phyloP scores from a whole-genome alignment of 306 rosid genomes.

The Psophocarpus tetragonolobus region DNA sequence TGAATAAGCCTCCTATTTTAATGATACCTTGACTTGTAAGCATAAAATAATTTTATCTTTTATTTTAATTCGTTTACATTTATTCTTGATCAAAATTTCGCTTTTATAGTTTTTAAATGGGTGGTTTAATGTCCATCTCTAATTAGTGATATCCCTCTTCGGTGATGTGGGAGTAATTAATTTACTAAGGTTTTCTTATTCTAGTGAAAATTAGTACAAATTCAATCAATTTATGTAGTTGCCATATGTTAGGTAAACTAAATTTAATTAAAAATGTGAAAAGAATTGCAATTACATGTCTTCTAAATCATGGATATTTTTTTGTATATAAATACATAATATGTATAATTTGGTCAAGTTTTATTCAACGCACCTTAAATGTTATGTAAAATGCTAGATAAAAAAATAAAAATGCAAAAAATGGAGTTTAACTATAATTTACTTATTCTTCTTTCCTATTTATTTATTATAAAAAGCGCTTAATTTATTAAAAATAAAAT shows the following conservation, averaged over 20 bases:
- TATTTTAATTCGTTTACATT: neutral
- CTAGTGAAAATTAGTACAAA: neutral
- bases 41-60: no score
- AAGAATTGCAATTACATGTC: neutral
- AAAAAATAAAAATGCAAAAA: no score
- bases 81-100: neutral
- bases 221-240: neutral
- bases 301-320: neutral
- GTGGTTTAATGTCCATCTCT: neutral
- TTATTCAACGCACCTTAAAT: no score
- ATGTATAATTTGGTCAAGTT: no score
- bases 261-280: neutral
- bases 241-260: neutral
- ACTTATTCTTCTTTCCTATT: no score
- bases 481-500: no score
- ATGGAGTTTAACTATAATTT: no score
- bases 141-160: neutral
- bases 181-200: neutral
- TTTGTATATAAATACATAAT: no score
- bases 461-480: no score
- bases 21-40: no score
- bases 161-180: neutral
- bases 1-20: no score
- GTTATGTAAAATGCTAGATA: no score
- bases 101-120: neutral